These are phyloP conservation scores for Antarctomyces pellizariae DNA, from an alignment of 495 filamentous ascomycete genomes.

Conservation along the genomic window DNA sequence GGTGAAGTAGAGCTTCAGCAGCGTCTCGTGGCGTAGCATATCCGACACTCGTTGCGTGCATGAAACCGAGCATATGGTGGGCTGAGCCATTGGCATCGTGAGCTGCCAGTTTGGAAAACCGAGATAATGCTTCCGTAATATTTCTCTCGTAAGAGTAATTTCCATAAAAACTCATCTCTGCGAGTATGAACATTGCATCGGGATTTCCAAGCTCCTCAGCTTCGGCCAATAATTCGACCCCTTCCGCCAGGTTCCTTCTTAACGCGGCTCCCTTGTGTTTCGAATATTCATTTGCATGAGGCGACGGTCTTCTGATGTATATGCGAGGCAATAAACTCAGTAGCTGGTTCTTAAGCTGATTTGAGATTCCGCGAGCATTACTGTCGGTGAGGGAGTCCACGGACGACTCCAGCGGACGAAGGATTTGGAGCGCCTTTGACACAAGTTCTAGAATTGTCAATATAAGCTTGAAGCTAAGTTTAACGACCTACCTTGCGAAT, in stretches of 20 bases:
- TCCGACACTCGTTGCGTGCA: constrained; percentile 86
- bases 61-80: constrained; percentile 84
- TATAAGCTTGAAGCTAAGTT: too few relatives aligned
- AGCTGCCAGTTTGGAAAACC: constrained; percentile 58
- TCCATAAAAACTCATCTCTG: constrained; percentile 91
- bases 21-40: constrained; percentile 68
- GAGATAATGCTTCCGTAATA: constrained; percentile 56
- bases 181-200: constrained; percentile 77
- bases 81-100: constrained; percentile 72
- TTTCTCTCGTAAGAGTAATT: constrained; percentile 77
- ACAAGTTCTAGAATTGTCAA: too few relatives aligned
- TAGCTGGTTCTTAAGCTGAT: constrained; percentile 6
- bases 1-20: constrained; percentile 78
- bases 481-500: too few relatives aligned
- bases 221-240: constrained; percentile 49
- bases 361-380: too few relatives aligned
- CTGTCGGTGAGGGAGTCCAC: too few relatives aligned
- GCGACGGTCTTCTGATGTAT: constrained; percentile 6
- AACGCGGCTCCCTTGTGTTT: constrained; percentile 5
- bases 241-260: constrained; percentile 23
- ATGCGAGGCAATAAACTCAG: constrained; percentile 9
- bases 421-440: constrained; percentile 10
- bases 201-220: constrained; percentile 55
- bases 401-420: too few relatives aligned
- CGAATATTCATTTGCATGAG: constrained; percentile 1